Evolutionary conservation across 2,329 filamentous ascomycete genomes (phyloP), one percentile per base, ranked within the genome.

Genomic region (Fusarium mundagurra): DNA sequence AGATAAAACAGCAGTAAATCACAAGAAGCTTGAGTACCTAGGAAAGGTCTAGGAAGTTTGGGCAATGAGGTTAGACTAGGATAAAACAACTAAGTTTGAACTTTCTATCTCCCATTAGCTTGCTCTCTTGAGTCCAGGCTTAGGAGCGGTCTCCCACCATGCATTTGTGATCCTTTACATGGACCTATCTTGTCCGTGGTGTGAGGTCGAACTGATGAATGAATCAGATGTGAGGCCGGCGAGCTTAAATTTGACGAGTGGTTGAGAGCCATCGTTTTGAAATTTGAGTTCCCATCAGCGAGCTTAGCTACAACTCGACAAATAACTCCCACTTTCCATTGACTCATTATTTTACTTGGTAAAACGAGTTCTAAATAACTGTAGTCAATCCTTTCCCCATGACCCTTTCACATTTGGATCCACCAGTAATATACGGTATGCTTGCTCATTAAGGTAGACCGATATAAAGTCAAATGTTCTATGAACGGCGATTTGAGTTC

Each of bases 341-440:
- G 22, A 11, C 16, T 1, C 8, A 11, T n/a, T 24, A 6, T 3
- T 51, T 24, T 18, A 7, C 29, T 4, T 10, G 8, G 5, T 20
- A 38, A 18, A 20, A 31, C 8, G 31, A 31, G 31, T 8, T 45
- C 12, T 5, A 27, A 50, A n/a, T 13, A 3, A 24, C 11, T 0
- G 14, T 6, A 18, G 8, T 7, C 12, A 18, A 17, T 18, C 10
- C 2, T 14, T 20, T 24, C 1, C 6, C 7, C 1, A 14, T 18
- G 3, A 24, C 10, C 14, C 0, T 7, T 5, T 5, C 3, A 6
- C 12, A 4, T 14, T 50, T 24, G 4, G 4, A 14, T 18, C 22
- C 2, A 24, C 16, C 6, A 24, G 22, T 18, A 48, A 22, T 16
- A 17, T 16, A 8, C 11, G 9, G 9, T 48, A 7, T n/a, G 5